A percentile compares a stretch with the other conserved stretches of the same genome.
These are phyloP conservation scores for Cucurbitaria berberidis DNA, from an alignment of 2,329 filamentous ascomycete genomes.

Conservation along the genomic window DNA sequence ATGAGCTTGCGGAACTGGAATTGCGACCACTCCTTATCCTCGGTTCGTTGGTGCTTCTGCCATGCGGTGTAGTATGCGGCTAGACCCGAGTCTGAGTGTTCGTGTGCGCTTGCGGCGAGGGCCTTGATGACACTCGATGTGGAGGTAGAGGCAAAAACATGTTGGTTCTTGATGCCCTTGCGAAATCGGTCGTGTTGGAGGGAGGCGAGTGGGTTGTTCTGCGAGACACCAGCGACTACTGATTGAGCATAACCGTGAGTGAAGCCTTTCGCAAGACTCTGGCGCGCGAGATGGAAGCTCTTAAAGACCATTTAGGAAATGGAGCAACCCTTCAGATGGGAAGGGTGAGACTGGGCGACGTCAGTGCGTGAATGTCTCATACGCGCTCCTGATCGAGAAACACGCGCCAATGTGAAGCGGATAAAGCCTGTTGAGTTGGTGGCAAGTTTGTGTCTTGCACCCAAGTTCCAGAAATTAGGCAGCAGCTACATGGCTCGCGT, in stretches of 20 bases:
- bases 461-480: slow-evolving; percentile 21
- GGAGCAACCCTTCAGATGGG: slow-evolving; percentile 65
- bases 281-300: slow-evolving; percentile 86
- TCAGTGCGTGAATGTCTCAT: slow-evolving; percentile 20
- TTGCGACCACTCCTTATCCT: slow-evolving; percentile 86
- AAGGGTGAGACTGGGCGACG: slow-evolving; percentile 54
- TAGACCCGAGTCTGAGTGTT: slow-evolving; percentile 62
- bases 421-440: slow-evolving; percentile 7
- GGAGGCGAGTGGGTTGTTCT: slow-evolving; percentile 62
- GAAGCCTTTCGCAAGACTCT: slow-evolving; percentile 95
- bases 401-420: slow-evolving; percentile 19
- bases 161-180: slow-evolving; percentile 68
- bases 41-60: slow-evolving; percentile 75
- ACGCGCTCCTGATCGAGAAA: slow-evolving; percentile 20
- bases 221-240: slow-evolving; percentile 84
- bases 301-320: slow-evolving; percentile 86
- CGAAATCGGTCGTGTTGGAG: slow-evolving; percentile 57
- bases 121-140: slow-evolving; percentile 48
- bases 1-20: slow-evolving; percentile 88
- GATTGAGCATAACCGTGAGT: slow-evolving; percentile 98
- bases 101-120: slow-evolving; percentile 31
- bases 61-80: slow-evolving; percentile 92
- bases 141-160: slow-evolving; percentile 68
- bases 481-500: slow-evolving; percentile 23
- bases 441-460: not conserved